Conservation (phyloP, 2,329 filamentous ascomycete genomes). For the Penicillium sp. region DNA sequence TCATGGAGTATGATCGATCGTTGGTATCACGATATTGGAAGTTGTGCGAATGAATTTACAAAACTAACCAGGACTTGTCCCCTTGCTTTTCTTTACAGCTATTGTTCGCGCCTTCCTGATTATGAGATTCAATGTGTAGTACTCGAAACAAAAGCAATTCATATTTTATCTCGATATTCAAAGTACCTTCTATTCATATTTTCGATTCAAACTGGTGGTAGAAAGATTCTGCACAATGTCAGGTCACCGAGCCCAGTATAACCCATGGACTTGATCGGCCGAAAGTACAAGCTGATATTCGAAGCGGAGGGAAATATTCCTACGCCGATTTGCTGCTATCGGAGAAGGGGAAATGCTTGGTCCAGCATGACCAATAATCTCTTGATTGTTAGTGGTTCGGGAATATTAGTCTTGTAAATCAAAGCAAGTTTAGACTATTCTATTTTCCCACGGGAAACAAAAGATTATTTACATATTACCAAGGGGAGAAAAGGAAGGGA, state of each 20-base stretch:
- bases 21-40: background rate
- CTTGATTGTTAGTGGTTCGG: background rate
- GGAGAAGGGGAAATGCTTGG: background rate
- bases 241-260: background rate
- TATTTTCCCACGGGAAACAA: no score
- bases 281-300: background rate
- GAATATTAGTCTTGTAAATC: background rate
- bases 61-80: background rate
- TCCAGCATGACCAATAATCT: background rate
- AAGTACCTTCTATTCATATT: background rate
- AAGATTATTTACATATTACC: no score
- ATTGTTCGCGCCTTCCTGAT: background rate
- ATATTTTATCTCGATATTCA: background rate
- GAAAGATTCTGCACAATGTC: background rate
- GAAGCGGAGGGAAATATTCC: background rate
- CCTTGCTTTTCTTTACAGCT: background rate
- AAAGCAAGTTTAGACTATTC: background rate
- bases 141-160: background rate
- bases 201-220: background rate
- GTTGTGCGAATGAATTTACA: background rate
- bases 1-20: background rate
- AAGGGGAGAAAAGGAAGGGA: slow-evolving; percentile 11
- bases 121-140: background rate
- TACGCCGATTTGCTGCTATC: background rate
- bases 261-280: background rate